Evolutionary conservation across 2,329 filamentous ascomycete species (phyloP), one percentile per base, ranked within the genome.

Genomic region (Colletotrichum tropicale): DNA sequence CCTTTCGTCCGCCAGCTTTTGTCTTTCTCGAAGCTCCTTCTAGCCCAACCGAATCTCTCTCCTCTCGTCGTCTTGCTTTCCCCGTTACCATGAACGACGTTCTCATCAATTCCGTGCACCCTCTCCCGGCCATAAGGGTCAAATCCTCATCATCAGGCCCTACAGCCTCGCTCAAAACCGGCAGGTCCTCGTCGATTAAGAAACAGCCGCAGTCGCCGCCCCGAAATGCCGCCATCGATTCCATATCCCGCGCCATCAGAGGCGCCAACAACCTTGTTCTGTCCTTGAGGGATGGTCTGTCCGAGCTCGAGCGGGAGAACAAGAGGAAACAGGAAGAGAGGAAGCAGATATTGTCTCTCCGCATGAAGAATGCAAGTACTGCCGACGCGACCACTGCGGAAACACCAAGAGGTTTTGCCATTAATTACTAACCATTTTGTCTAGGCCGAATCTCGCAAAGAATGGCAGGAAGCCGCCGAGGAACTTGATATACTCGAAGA

Each of bases 401-500:
- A n/a, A 58, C 10, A 13, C 21, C n/a, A 13, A 52, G n/a, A 52
- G 43, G 52, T 34, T 21, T 15, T n/a, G 30, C 26, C 7, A 13
- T n/a, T 8, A 26, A 36, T 56, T 48, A 76, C 67, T 56, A 58
- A 76, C 67, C 8, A 38, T 69, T 30, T 34, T n/a, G 8, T 58
- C 71, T 78, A 95, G 92, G 94, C 95, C 76, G 89, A 91, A 75
- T 91, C 91, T 2, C 90, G 93, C 79, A 86, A 89, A 66, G 92
- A 96, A 81, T 98, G 96, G 95, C 90, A 93, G 78, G 87, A 87
- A 18, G 94, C 94, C 12, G 96, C 96, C 4, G 89, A 88, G 58
- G 93, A 96, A 81, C 90, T 98, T 58, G 96, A 98, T 81, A 83
- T 89, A 12, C 86, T 98, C 16, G 95, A 98, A 82, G 93, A 93